Percentiles rank a stretch among this genome's conserved stretches.
Conservation (phyloP, 2,329 filamentous ascomycete genomes). For the Clarireedia hainanense region DNA sequence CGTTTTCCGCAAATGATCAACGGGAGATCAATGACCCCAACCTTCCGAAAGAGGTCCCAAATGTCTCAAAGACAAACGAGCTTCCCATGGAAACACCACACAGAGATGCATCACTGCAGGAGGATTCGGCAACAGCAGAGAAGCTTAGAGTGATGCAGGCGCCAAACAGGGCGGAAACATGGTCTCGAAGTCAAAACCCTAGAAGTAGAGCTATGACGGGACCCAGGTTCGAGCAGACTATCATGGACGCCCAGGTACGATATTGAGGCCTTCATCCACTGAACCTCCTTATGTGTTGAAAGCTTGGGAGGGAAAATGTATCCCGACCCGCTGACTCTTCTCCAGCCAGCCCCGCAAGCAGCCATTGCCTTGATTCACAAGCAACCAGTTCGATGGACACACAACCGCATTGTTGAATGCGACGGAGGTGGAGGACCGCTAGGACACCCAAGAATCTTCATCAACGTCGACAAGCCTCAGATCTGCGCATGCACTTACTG, state of each 20-base stretch:
- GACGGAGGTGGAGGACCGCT: conserved; percentile 86
- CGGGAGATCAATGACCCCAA: conserved; percentile 34
- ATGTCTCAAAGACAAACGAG: conserved; percentile 55
- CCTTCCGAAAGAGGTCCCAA: conserved; percentile 38
- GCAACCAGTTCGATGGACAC: conserved; percentile 87
- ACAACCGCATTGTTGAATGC: conserved; percentile 73
- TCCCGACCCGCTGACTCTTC: conserved; percentile 26
- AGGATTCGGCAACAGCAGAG: conserved; percentile 39
- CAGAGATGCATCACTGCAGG: conserved; percentile 46
- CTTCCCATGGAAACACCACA: conserved; percentile 40
- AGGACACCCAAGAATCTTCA: conserved; percentile 90
- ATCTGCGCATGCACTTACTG: conserved; percentile 90
- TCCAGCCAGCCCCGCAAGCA: conserved; percentile 75
- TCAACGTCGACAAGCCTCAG: conserved; percentile 96
- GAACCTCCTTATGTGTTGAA: background rate
- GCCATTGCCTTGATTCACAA: conserved; percentile 96
- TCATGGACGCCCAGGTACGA: conserved; percentile 82
- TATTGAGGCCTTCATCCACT: background rate
- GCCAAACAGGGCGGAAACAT: conserved; percentile 73
- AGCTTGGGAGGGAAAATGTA: background rate
- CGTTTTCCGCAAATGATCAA: conserved; percentile 43
- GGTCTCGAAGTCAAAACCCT: conserved; percentile 80
- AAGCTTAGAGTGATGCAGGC: conserved; percentile 50
- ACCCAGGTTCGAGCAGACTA: conserved; percentile 94
- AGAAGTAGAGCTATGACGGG: conserved; percentile 81